A percentile compares a stretch with the other conserved stretches of the same genome.
Conservation (phyloP, 2,329 filamentous ascomycete genomes). For the Arthrobotrys musiformis region DNA sequence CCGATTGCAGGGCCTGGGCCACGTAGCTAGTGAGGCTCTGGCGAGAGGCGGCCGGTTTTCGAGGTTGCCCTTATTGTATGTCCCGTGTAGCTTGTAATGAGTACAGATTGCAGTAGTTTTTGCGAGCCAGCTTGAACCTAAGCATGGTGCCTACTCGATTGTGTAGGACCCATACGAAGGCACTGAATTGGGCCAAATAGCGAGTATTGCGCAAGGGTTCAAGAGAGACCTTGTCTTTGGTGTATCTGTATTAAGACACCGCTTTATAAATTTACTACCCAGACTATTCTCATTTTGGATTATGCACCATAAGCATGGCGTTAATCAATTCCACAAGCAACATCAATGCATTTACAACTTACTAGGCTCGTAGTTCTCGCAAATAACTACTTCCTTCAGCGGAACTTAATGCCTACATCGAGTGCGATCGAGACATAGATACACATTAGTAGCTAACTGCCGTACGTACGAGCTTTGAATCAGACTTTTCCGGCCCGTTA, state of each 20-base stretch:
- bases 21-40: neutral
- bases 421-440: neutral
- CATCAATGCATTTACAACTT: neutral
- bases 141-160: neutral
- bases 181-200: neutral
- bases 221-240: neutral
- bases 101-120: neutral
- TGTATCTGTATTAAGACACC: constrained; percentile 39
- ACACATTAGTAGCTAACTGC: neutral
- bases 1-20: constrained; percentile 4
- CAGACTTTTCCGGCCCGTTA: neutral
- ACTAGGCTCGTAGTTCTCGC: constrained; percentile 30
- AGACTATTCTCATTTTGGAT: neutral
- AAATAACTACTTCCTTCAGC: constrained; percentile 39
- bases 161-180: neutral
- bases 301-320: neutral
- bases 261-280: constrained; percentile 1
- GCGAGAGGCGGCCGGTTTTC: constrained; percentile 11
- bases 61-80: constrained; percentile 22
- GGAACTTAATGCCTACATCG: neutral
- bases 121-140: neutral
- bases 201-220: constrained; percentile 16
- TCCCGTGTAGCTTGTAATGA: neutral
- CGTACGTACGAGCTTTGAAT: neutral
- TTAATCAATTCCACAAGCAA: constrained; percentile 7